Evolutionary conservation across 345 rosid genomes (phyloP), one percentile per base, ranked within the genome.

Genomic region (Rubroshorea leprosula): DNA sequence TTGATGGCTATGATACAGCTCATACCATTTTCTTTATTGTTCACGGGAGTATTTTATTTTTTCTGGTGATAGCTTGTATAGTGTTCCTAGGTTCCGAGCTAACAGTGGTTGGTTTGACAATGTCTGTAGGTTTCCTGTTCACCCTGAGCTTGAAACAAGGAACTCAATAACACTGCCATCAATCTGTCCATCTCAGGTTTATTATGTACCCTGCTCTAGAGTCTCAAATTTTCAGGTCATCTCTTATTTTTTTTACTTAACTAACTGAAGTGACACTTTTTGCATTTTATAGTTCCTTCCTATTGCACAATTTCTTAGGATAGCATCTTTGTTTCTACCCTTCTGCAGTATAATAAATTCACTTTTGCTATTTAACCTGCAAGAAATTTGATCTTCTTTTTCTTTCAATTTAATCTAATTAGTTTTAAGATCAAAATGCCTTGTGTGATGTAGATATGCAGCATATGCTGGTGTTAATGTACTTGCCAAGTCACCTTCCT

Each of bases 81-180:
- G 25, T 17, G 24, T n/a, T 35, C 23, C 11, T 24, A 11, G 21
- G 22, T 52, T 58, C 22, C 25, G 38, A 4, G 41, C 49, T 72
- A 23, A 58, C 49, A 49, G 14, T 35, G 45, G 12, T 55, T 73
- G 74, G 22, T 15, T 62, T 64, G 23, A 55, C 31, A 48, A 22
- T 73, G 17, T 55, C 60, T 49, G 68, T 64, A 88, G 96, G 76
- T 92, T 92, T 72, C 79, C 76, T 1, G 76, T 92, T 71, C 77
- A 76, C 62, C 98, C 98, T 55, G 96, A 89, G 80, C 70, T 92
- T 73, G 98, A 89, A 69, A 78, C 86, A 11, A 89, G 89, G 54
- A 89, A 86, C 70, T 83, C 95, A 11, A 81, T 89, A 52, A 66
- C 73, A 35, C 74, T 84, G 39, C 98, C 97, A 5, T 82, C 89